Conservation (phyloP, 345 rosid genomes). For the Syzygium aqueum region DNA sequence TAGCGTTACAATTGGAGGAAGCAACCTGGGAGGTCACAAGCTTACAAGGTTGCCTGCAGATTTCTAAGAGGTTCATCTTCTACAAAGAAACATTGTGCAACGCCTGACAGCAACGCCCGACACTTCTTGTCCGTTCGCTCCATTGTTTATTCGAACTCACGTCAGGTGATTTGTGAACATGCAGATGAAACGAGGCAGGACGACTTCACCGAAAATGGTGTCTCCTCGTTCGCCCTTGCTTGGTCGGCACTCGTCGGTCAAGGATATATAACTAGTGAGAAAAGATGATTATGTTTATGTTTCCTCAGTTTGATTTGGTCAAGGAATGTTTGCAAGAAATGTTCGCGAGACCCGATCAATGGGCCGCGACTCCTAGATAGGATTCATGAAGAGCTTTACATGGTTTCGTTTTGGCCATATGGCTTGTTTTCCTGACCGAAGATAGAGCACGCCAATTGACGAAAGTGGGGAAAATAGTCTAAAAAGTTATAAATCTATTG, state of each 20-base stretch:
- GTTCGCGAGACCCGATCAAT: too few relatives aligned
- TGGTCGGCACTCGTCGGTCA: neutral
- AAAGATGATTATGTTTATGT: neutral
- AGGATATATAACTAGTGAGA: neutral
- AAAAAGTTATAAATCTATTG: too few relatives aligned
- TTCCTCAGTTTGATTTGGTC: too few relatives aligned
- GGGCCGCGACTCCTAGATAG: neutral
- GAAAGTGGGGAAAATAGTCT: neutral
- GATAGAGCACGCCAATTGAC: neutral
- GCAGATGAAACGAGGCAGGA: neutral
- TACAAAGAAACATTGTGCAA: neutral
- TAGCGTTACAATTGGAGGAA: neutral
- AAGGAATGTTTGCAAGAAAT: too few relatives aligned
- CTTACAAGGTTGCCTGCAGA: neutral
- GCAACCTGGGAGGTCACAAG: neutral
- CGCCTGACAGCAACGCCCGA: neutral
- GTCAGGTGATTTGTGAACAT: neutral
- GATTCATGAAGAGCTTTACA: neutral
- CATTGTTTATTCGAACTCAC: neutral
- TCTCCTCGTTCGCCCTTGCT: neutral
- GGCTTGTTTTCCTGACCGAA: neutral
- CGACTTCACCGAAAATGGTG: neutral
- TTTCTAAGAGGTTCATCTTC: neutral
- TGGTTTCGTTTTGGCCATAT: neutral
- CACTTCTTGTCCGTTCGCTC: neutral